Evolutionary conservation across 2,329 filamentous ascomycete genomes (phyloP), one percentile per base, ranked within the genome.

Genomic region (Lachnellula arida): DNA sequence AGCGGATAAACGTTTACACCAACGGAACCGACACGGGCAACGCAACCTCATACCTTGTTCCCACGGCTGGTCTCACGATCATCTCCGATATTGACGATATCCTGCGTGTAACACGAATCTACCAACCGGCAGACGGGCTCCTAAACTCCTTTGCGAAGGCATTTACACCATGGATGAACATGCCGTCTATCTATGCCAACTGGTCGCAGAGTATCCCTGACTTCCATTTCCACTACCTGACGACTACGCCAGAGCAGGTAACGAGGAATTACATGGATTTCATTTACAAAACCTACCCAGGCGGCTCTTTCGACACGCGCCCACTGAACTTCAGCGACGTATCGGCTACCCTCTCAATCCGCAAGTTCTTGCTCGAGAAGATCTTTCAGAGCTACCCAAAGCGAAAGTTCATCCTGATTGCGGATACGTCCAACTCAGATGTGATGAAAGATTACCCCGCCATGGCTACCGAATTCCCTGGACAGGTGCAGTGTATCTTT

Each of bases 81-180:
- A 75, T 92, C 63, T 88, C 84, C 1, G 89, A 92, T 65, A 89
- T 92, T 59, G 88, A 91, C 63, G 89, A 92, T 66, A 90, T 91
- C 56, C 79, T 91, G 0, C 84, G 88, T n/a, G 74, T 91, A 1
- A 92, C 88, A 54, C 89, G 90, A 71, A 92, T 92, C 68, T 92
- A 89, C 69, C 72, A 88, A 48, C 88, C 88, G 0, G 82, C 84
- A 61, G 80, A 91, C 67, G 89, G 88, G 5, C 75, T 92, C 0
- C 75, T 91, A 11, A 92, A 92, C 73, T 85, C 87, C 0, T 91
- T 92, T 65, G 88, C 88, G 0, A 79, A 82, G 4, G 77, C 85
- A 0, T 92, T 89, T 68, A 79, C 77, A 0, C 77, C 81, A 0
- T 92, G 88, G 88, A 77, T 86, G 76, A 87, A 91, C 71, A 92